Base-by-base conservation (phyloP, 169 alveolate species). In the Eimeria praecox region DNA sequence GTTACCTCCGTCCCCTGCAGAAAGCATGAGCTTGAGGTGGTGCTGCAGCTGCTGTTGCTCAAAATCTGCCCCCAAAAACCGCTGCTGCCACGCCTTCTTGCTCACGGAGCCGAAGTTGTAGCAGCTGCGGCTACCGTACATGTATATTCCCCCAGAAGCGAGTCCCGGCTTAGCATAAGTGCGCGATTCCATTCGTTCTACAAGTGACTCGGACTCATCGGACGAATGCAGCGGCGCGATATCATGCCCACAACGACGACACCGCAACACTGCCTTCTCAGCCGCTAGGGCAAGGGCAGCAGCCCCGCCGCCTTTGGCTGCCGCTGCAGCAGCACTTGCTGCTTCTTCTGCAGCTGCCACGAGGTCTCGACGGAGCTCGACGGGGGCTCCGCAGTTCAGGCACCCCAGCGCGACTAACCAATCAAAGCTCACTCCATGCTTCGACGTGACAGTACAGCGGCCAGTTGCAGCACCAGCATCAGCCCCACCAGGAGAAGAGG, bases 21-120 rank as follows among this genome's bases (percentile, higher is more conserved):
- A 96, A 92, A 95, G 93, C 40, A 96, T 94, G 8, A 94, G 83
- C 73, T 97, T 95, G 16, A 95, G 96, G 46, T 82, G 96, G 49
- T 94, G 94, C 82, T 83, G 88, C 52, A 94, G 93, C 75, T 18
- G 93, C 71, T 78, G 89, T 88, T 80, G 77, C 44, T 56, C 83
- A 42, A 85, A 83, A 24, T 83, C 64, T 1, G 62, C 93, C 56
- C 94, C 94, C 56, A 94, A 52, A 78, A 94, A 94, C 27, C 94
- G 89, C 73, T 94, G 94, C 64, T 94, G 90, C 96, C 96, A 94
- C 77, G 75, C 38, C 42, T 83, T 49, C 93, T 94, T 94, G 30
- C 90, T 27, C 46, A 66, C 62, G 42, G 69, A 73, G 1, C 94
- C 96, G 40, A 82, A 62, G 30, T 62, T 40, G 66, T 94, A 78